Evolutionary conservation across 2,329 filamentous ascomycete genomes (phyloP).

Genomic region (Sporothrix variecibatus): DNA sequence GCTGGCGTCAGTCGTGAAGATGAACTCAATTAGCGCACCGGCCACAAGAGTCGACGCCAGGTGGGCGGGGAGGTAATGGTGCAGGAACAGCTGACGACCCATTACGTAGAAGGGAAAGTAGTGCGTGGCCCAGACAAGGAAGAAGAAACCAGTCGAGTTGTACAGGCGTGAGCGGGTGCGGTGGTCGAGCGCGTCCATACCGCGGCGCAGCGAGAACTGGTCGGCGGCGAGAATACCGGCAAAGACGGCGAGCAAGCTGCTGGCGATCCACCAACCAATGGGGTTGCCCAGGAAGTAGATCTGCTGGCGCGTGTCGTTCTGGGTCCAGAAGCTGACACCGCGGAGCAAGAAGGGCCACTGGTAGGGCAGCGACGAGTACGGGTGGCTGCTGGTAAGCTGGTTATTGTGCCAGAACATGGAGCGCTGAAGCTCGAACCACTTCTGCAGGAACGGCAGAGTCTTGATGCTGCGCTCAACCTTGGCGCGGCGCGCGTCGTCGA

Average conservation of each 20-base stretch:
- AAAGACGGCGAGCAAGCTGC: slow-evolving; percentile 89
- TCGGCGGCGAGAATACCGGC: slow-evolving; percentile 89
- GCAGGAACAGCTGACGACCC: slow-evolving; percentile 96
- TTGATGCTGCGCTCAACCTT: slow-evolving; percentile 81
- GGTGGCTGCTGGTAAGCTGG: slow-evolving; percentile 93
- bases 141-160: slow-evolving; percentile 99
- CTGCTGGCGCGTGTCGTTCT: slow-evolving; percentile 90
- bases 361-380: slow-evolving; percentile 91
- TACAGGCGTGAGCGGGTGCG: slow-evolving; percentile 94
- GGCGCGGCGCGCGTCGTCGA: slow-evolving; percentile 69
- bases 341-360: slow-evolving; percentile 97
- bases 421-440: slow-evolving; percentile 94
- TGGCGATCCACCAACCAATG: slow-evolving; percentile 94
- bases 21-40: slow-evolving; percentile 88
- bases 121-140: slow-evolving; percentile 95
- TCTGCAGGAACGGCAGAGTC: slow-evolving; percentile 81
- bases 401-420: slow-evolving; percentile 99
- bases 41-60: slow-evolving; percentile 87
- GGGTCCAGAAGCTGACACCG: slow-evolving; percentile 98
- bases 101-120: slow-evolving; percentile 98
- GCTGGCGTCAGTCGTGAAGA: slow-evolving; percentile 83
- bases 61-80: slow-evolving; percentile 95
- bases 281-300: slow-evolving; percentile 99
- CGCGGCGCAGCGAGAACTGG: slow-evolving; percentile 88
- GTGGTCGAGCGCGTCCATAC: slow-evolving; percentile 87